Conservation (phyloP, 78 protist species). For the Andalucia godoyi region DNA sequence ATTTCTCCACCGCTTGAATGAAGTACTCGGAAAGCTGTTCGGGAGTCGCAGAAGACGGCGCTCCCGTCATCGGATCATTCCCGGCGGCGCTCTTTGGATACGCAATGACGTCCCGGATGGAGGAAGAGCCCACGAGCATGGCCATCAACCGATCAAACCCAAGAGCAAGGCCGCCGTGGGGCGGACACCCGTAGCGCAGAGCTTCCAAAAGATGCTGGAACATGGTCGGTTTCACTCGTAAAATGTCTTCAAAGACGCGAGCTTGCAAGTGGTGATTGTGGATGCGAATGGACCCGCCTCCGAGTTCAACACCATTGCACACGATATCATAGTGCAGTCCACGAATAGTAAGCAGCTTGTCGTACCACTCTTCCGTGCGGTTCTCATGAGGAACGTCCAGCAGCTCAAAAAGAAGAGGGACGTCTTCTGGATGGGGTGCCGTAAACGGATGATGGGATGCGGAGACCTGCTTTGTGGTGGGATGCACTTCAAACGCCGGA, state of each 20-base stretch:
- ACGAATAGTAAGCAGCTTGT: slow-evolving; percentile 7
- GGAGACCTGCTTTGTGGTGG: too few species aligned
- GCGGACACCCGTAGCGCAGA: slow-evolving; percentile 11
- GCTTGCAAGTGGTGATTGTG: slow-evolving; percentile 52
- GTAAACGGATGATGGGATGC: slow-evolving; percentile 90
- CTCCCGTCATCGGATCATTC: slow-evolving; percentile 7
- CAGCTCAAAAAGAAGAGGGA: neutral
- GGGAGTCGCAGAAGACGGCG: neutral
- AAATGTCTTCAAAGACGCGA: slow-evolving; percentile 13
- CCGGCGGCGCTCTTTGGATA: slow-evolving; percentile 59
- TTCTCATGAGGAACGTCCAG: too few species aligned
- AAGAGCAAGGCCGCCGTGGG: slow-evolving; percentile 28
- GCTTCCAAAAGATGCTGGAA: slow-evolving; percentile 16
- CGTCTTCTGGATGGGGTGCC: slow-evolving; percentile 62
- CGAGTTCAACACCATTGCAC: slow-evolving; percentile 71
- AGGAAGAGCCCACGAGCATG: neutral
- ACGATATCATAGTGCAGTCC: slow-evolving; percentile 71
- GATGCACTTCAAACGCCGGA: slow-evolving; percentile 50
- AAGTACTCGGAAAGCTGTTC: neutral
- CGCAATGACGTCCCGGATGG: slow-evolving; percentile 77
- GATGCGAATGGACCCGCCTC: slow-evolving; percentile 79
- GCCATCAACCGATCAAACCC: slow-evolving; percentile 67
- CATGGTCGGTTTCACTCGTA: too few species aligned
- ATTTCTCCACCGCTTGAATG: neutral
- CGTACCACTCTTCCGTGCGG: neutral